These are phyloP conservation scores for Draba incana DNA, from an alignment of 345 rosid species.

Conservation along the genomic window DNA sequence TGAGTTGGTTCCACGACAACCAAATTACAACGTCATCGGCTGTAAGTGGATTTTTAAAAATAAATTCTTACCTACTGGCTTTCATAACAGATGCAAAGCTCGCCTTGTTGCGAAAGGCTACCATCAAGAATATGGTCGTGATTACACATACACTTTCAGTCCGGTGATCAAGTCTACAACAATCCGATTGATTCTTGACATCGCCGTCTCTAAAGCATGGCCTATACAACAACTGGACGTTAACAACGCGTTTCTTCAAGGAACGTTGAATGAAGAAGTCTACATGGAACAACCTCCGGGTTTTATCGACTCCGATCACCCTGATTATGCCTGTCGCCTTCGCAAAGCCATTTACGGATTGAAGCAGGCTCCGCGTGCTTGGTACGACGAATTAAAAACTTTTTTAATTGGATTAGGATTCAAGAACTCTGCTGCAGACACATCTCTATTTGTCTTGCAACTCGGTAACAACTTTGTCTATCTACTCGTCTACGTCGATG, in stretches of 20 bases:
- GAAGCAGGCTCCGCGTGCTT: background rate
- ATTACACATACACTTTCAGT: background rate
- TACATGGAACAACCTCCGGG: background rate
- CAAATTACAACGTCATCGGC: background rate
- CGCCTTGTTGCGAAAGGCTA: background rate
- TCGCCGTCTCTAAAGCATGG: rapidly evolving
- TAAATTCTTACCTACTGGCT: background rate
- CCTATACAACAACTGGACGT: background rate
- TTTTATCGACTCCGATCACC: rapidly evolving
- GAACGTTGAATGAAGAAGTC: background rate
- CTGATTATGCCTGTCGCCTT: rapidly evolving
- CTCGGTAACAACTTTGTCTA: rapidly evolving
- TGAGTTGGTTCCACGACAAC: background rate
- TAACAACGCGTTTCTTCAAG: background rate
- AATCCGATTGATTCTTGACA: rapidly evolving
- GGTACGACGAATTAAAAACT: background rate
- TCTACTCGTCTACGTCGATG: background rate
- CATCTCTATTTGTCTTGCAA: background rate
- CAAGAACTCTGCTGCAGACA: background rate
- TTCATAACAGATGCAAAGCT: background rate
- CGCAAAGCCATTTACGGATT: background rate
- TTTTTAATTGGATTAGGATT: background rate
- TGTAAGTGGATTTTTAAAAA: background rate
- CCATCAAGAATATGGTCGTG: background rate
- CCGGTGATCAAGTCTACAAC: background rate